Evolutionary conservation across 108 stramenopile genomes (phyloP).

Genomic region (Skeletonema marinoi): DNA sequence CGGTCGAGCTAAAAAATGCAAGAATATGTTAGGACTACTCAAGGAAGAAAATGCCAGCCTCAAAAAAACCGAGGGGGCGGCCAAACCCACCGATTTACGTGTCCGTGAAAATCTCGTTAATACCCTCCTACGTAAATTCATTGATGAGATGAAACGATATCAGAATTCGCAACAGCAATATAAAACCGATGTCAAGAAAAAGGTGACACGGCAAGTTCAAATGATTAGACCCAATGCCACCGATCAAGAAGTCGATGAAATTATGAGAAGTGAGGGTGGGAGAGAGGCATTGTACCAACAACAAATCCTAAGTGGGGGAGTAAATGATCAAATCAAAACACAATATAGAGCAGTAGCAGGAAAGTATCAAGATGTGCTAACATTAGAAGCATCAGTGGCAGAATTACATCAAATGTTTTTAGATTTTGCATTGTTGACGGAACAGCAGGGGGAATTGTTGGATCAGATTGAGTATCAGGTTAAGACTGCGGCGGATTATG

Average conservation of each 20-base stretch:
- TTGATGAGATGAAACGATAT: slow-evolving; percentile 97
- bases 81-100: slow-evolving; percentile 72
- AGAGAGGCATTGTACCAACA: slow-evolving; percentile 82
- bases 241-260: slow-evolving; percentile 94
- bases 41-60: slow-evolving; percentile 86
- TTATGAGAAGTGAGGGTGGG: slow-evolving; percentile 92
- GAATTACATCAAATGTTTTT: slow-evolving; percentile 99
- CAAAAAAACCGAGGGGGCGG: slow-evolving; percentile 46
- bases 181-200: slow-evolving; percentile 95
- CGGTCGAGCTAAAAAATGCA: slow-evolving; percentile 79
- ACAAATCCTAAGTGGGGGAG: slow-evolving; percentile 84
- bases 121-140: slow-evolving; percentile 96
- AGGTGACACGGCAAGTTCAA: slow-evolving; percentile 93
- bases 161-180: slow-evolving; percentile 96
- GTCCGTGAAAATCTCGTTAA: slow-evolving; percentile 91
- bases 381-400: slow-evolving; percentile 94
- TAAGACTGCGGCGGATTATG: slow-evolving; percentile 90
- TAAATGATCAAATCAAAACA: slow-evolving; percentile 90
- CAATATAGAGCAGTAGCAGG: slow-evolving; percentile 92
- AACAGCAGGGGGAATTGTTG: slow-evolving; percentile 98
- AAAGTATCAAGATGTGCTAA: slow-evolving; percentile 98
- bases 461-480: slow-evolving; percentile 99
- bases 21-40: slow-evolving; percentile 73
- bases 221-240: slow-evolving; percentile 97
- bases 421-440: slow-evolving; percentile 98